Base-by-base conservation (phyloP, 179 eudicot species). In the Vitellaria paradoxa region DNA sequence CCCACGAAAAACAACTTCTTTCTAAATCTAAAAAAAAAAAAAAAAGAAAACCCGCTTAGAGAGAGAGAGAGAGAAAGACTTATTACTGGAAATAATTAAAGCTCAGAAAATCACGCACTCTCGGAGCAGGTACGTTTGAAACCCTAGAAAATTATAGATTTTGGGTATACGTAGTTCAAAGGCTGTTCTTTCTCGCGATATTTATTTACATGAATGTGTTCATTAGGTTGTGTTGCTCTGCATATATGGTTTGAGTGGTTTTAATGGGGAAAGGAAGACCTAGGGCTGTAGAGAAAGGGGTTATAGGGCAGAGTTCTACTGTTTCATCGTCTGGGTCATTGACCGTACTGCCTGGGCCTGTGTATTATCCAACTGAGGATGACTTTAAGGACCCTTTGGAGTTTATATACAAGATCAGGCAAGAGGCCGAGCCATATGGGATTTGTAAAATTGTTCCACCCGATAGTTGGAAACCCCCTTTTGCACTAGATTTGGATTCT, bases 361-460 rank as follows among this genome's bases (percentile, higher is more conserved):
- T 92, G 47, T 96, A 89, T 92, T 88, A 93, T 66, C 98, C 97
- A 3, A 89, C 80, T 17, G 98, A 93, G 84, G 99, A 96, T 49
- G 98, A 96, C 77, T 96, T 96, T 85, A 87, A 79, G 91, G 98
- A 96, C 68, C 98, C 98, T 68, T 85, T 96, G 70, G 96, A 86
- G 78, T 96, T 85, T 83, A 89, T 96, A 72, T 81, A 84, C 55
- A 92, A 92, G 85, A 96, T 96, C 86, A 88, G 99, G 87, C 86
- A 86, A 18, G 98, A 89, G 71, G 98, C 99, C 53, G 99, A 96
- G 81, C 82, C 88, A 0, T 96, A 84, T 85, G 99, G 99, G 85
- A 96, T 96, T 76, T 96, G 99, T 83, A 93, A 88, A 80, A 89
- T 96, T 75, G 91, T 96, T 20, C 99, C 99, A 6, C 99, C 99